A percentile compares a stretch with the other conserved stretches of the same genome.
Evolutionary conservation across 1,139 yeast species (phyloP).

Genomic region (Blastobotrys malaysiensis): DNA sequence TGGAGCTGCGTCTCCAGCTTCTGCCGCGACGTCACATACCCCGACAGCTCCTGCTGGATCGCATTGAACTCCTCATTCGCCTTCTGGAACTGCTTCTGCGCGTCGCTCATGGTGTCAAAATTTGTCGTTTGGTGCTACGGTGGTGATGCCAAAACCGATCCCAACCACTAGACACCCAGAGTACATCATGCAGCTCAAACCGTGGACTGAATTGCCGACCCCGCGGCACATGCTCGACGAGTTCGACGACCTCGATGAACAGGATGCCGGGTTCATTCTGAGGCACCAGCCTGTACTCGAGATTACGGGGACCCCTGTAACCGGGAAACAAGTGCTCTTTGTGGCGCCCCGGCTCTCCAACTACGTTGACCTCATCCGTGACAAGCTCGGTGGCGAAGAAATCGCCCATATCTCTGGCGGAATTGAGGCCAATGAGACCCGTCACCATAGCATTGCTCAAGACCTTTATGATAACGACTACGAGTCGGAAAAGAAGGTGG

Average conservation of each 20-base stretch:
- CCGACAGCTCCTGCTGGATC: conserved; percentile 27
- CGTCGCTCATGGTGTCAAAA: conserved; percentile 3
- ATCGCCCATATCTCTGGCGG: not conserved
- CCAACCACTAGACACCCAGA: conserved; percentile 1
- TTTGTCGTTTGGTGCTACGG: conserved; percentile 1
- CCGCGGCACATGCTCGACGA: conserved; percentile 52
- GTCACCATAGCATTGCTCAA: not conserved
- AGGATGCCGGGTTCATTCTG: conserved; percentile 18
- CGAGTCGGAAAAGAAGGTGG: not conserved
- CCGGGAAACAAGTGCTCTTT: conserved; percentile 14
- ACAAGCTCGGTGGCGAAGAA: not conserved
- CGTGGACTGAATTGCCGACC: conserved; percentile 46
- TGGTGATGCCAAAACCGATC: not conserved
- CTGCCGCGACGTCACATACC: conserved; percentile 43
- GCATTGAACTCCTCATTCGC: conserved; percentile 29
- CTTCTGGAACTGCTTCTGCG: conserved; percentile 21
- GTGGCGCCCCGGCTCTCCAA: conserved; percentile 19
- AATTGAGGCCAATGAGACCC: not conserved
- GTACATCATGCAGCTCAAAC: conserved; percentile 44
- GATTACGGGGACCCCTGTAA: conserved; percentile 5
- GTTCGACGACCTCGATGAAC: conserved; percentile 39
- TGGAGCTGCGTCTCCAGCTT: conserved; percentile 63
- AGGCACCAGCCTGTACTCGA: conserved; percentile 20
- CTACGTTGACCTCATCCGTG: conserved; percentile 11
- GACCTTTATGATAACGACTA: conserved; percentile 7